Conservation (phyloP, 768 basidiomycete species). For the Royoungia palumana region DNA sequence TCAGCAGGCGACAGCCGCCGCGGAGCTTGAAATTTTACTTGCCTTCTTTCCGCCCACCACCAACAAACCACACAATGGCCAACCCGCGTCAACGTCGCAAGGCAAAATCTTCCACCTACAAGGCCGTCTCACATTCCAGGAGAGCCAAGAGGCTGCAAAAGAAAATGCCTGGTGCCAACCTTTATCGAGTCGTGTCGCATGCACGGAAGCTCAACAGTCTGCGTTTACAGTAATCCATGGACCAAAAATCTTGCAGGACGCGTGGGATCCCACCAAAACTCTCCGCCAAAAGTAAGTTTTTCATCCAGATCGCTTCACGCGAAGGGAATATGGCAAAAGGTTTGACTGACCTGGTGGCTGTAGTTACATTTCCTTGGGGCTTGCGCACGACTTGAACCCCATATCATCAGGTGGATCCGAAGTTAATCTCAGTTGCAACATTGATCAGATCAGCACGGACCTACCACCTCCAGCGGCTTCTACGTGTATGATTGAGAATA, state of each 20-base stretch:
- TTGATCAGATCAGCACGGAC: neutral
- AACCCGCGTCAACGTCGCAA: constrained; percentile 94
- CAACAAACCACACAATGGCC: constrained; percentile 53
- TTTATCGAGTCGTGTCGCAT: neutral
- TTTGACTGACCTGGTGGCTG: constrained; percentile 1
- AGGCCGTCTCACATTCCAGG: constrained; percentile 66
- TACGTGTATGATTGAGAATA: neutral
- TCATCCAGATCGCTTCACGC: neutral
- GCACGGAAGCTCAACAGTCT: constrained; percentile 3
- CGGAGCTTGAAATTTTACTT: constrained; percentile 13
- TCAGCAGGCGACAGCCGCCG: neutral
- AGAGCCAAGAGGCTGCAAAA: constrained; percentile 72
- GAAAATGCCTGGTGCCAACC: constrained; percentile 67
- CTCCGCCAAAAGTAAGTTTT: constrained; percentile 85
- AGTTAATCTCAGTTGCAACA: constrained; percentile 18
- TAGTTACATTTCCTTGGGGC: constrained; percentile 79
- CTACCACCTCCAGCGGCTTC: neutral
- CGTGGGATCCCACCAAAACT: constrained; percentile 87
- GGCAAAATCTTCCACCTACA: constrained; percentile 71
- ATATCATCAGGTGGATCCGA: constrained; percentile 68
- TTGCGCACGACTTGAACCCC: constrained; percentile 66
- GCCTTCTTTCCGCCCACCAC: too few species aligned
- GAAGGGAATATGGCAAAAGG: neutral
- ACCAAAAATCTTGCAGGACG: constrained; percentile 74
- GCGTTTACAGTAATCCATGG: constrained; percentile 64